phyloP scores from a whole-genome alignment of 495 filamentous ascomycete genomes.

The Echria macrotheca region DNA sequence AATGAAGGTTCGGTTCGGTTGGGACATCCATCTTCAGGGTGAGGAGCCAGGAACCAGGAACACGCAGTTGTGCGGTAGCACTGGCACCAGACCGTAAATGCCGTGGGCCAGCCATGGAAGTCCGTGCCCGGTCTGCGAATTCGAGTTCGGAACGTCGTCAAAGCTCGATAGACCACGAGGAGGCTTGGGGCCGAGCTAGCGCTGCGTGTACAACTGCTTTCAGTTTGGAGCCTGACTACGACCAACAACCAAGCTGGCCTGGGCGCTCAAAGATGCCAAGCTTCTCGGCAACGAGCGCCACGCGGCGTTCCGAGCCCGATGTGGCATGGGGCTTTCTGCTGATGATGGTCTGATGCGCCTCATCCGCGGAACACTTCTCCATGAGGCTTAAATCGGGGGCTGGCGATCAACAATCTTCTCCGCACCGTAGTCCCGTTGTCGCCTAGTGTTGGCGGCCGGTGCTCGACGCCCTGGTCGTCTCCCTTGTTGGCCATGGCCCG shows the following conservation, averaged over 20 bases:
- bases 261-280: not conserved
- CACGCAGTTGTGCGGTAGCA: not conserved
- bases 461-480: not conserved
- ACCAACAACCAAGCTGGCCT: not conserved
- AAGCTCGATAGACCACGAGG: not conserved
- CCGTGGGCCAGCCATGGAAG: not conserved
- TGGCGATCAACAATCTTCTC: not conserved
- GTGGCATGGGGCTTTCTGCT: not conserved
- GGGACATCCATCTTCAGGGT: conserved; percentile 8
- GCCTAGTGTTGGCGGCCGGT: not conserved
- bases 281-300: not conserved
- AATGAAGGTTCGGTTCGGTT: not conserved
- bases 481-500: not conserved
- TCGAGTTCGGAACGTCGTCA: not conserved
- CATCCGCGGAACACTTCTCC: not conserved
- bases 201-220: not conserved
- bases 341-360: not conserved
- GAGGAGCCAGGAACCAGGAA: conserved; percentile 12
- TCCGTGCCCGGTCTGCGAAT: not conserved
- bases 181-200: not conserved
- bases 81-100: not conserved
- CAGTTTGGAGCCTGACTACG: not conserved
- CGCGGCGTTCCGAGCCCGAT: not conserved
- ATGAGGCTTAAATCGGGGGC: not conserved
- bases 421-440: not conserved